Conservation (phyloP, 2,329 filamentous ascomycete species). For the Pyrenophora teres region DNA sequence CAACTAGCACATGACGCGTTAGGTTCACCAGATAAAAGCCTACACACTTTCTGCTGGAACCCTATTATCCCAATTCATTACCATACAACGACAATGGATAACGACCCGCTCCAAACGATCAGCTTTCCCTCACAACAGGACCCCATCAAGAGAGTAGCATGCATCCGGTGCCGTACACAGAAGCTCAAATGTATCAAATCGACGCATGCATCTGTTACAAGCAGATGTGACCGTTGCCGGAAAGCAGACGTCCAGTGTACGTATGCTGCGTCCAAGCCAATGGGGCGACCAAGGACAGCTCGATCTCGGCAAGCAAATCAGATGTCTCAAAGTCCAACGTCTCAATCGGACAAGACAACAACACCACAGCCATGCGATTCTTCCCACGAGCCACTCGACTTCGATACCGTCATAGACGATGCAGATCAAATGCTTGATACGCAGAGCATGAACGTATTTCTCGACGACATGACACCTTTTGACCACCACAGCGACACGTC, state of each 20-base stretch:
- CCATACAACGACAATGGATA: not conserved
- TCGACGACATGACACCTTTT: not conserved
- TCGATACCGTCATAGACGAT: not conserved
- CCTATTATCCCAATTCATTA: not conserved
- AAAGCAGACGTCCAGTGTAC: not conserved
- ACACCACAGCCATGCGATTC: not conserved
- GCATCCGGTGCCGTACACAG: constrained; percentile 1
- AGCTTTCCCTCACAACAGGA: not conserved
- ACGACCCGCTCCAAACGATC: not conserved
- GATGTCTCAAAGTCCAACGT: not conserved
- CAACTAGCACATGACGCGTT: no score
- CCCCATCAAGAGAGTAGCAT: not conserved
- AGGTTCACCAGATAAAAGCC: no score
- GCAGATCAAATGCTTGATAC: not conserved
- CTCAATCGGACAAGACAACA: no score
- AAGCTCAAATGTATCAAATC: constrained; percentile 5
- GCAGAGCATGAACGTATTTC: not conserved
- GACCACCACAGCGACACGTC: not conserved
- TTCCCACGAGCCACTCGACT: not conserved
- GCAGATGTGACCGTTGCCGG: not conserved
- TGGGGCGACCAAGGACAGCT: not conserved
- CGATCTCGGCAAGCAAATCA: not conserved
- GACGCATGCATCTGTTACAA: not conserved
- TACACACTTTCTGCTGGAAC: not conserved
- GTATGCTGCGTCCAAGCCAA: not conserved